These are phyloP conservation scores for Narthecium ossifragum DNA, from an alignment of 106 monocot species.

Conservation along the genomic window DNA sequence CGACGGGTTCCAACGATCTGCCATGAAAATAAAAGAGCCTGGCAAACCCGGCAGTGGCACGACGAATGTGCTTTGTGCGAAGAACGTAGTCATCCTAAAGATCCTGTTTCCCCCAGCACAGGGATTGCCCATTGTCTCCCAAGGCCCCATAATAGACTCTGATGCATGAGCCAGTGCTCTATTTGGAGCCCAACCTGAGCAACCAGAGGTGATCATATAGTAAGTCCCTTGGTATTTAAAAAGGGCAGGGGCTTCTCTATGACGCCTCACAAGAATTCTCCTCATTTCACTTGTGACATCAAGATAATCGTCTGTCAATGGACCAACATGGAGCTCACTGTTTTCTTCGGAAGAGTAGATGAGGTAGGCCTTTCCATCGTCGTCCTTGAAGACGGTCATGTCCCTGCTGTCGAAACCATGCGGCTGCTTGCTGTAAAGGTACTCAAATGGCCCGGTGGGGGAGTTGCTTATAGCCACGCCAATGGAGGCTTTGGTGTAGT, in stretches of 20 bases:
- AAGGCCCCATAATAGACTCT: conserved; percentile 82
- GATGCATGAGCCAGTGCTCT: conserved; percentile 72
- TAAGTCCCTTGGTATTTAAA: conserved; percentile 75
- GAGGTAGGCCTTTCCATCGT: conserved; percentile 65
- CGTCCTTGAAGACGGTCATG: conserved; percentile 95
- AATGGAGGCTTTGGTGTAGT: conserved; percentile 92
- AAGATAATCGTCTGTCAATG: conserved; percentile 71
- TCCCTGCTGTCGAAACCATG: conserved; percentile 88
- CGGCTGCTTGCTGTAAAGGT: conserved; percentile 72
- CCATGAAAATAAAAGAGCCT: conserved; percentile 86
- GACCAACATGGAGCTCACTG: conserved; percentile 80
- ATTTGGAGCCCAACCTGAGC: conserved; percentile 93
- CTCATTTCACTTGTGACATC: conserved; percentile 38
- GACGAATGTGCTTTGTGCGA: conserved; percentile 79
- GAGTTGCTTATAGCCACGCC: conserved; percentile 68
- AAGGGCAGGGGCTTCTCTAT: conserved; percentile 82
- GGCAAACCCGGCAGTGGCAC: conserved; percentile 52
- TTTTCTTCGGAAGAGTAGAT: conserved; percentile 82
- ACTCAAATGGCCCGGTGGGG: conserved; percentile 76
- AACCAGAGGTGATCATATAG: conserved; percentile 98
- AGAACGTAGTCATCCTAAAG: conserved; percentile 71
- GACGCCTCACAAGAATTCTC: conserved; percentile 64
- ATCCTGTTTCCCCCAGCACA: conserved; percentile 81
- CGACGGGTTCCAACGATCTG: conserved; percentile 85
- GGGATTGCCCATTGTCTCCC: conserved; percentile 93